Evolutionary conservation across 345 rosid genomes (phyloP), one percentile per base, ranked within the genome.

Genomic region (Laguncularia racemosa): DNA sequence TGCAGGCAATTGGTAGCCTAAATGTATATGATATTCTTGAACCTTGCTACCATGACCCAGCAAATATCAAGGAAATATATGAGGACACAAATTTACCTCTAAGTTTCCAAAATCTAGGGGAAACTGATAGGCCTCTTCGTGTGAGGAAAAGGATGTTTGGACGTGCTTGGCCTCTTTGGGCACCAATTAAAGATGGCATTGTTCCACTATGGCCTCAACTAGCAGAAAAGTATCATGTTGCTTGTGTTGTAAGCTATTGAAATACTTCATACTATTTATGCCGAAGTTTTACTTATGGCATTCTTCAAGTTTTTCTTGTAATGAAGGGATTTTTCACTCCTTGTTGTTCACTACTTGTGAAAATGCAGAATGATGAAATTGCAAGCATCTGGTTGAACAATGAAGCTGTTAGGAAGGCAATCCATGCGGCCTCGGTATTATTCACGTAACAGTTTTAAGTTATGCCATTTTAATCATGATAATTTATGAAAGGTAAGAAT

Each of bases 11-110:
- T 6, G 4, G 0, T 0, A 74, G 65, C 4, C 58, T 83, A 28
- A 80, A 83, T 60, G 1, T 57, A 12, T 83, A 83, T 7, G 60
- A 77, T 73, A 76, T 80, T 20, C 83, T 83, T 17, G 80, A 80
- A 56, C 73, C 83, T 3, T 80, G 85, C 68, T 77, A 73, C 69
- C 73, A 67, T 40, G 50, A 67, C 15, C 76, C 81, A 2, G 52
- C 13, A 16, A 23, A 33, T 33, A 33, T 33, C 10, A 33, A 1
- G 10, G 11, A 33, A 4, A 10, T 4, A 33, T 4, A 33, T 10
- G 7, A 33, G 40, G 40, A 33, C 40, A 33, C 40, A 6, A 10
- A 10, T 33, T 18, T 50, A 52, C 70, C 76, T 44, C 2, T 13
- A 0, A 77, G 76, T 28, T 78, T 78, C 64, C 38, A 15, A 28